Conservation (phyloP, 2,329 filamentous ascomycete species). For the Colletotrichum graminicola region DNA sequence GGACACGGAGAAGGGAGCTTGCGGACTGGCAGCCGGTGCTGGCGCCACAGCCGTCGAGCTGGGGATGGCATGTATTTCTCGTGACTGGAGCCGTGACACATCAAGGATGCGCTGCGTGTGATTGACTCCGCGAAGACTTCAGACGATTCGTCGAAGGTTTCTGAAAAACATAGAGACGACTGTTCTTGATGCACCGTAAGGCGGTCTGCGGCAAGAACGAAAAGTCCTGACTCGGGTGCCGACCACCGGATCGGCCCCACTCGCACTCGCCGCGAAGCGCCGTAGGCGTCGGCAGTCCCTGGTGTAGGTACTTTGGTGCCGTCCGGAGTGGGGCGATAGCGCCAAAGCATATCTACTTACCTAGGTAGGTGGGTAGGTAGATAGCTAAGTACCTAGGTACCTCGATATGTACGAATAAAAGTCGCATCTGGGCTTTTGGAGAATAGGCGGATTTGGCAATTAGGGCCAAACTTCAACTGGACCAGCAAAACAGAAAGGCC, state of each 20-base stretch:
- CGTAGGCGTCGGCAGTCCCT: background rate
- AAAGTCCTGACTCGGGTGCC: conserved; percentile 4
- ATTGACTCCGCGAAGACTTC: background rate
- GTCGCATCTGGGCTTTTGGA: conserved; percentile 3
- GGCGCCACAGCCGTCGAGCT: background rate
- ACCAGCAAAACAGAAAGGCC: background rate
- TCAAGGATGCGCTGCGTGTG: background rate
- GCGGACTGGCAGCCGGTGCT: background rate
- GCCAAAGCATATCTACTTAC: background rate
- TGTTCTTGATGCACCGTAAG: conserved; percentile 1
- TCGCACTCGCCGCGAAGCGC: background rate
- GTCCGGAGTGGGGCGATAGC: conserved; percentile 4
- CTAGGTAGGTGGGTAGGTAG: background rate
- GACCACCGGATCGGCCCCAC: conserved; percentile 25
- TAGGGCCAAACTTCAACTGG: conserved; percentile 16
- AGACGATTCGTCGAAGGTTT: background rate
- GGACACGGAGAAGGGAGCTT: background rate
- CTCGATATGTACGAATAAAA: background rate
- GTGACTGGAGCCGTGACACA: background rate
- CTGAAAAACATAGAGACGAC: background rate
- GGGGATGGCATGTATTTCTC: background rate
- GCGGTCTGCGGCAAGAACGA: conserved; percentile 17
- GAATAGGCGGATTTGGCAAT: background rate
- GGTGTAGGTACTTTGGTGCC: background rate
- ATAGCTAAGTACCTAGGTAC: background rate